Base-by-base conservation (phyloP, 2,329 filamentous ascomycete species). In the Ambrosiella cleistominuta region DNA sequence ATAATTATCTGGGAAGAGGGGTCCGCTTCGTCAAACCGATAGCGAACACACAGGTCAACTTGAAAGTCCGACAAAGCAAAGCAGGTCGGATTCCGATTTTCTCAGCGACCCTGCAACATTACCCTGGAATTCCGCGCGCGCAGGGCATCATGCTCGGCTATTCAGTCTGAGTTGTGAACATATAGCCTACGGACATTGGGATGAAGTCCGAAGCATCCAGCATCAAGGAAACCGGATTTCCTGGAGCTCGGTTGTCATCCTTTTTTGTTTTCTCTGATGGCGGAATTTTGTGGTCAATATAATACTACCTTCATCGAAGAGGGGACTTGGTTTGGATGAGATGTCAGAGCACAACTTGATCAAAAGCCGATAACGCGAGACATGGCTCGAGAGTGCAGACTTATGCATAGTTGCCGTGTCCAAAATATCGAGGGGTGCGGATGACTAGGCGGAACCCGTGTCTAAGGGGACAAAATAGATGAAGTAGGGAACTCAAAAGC, bases 331-430 rank as follows among this genome's bases (percentile, higher is more conserved):
- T 36, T n/a, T 51, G 47, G 8, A 35, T 51, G 17, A 36, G 47
- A 51, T 11, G 27, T 51, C 47, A 51, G 47, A 51, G 47, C 47
- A 27, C 37, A 36, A 44, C 27, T 13, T n/a, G 35, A 27, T 27
- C 53, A 44, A 57, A 57, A 44, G 49, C 56, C 50, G 56, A 57
- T 47, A 38, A 51, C 49, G 49, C 56, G 49, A 57, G 56, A 57
- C 56, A 57, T 52, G 56, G 6, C 47, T 36, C 5, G 56, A 19
- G 47, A 51, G 2, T 36, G 19, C 19, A 51, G 19, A 51, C 8
- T 35, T 47, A 37, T 51, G 27, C 9, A 36, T 51, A 15, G 27
- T 9, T 19, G 19, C 8, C 47, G 35, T 6, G 17, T 19, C 19
- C 19, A 19, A n/a, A 11, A 7, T 9, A 17, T 8, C 15, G 2